Base-by-base conservation (phyloP, 2,329 filamentous ascomycete genomes). In the Dactylellina leptospora region DNA sequence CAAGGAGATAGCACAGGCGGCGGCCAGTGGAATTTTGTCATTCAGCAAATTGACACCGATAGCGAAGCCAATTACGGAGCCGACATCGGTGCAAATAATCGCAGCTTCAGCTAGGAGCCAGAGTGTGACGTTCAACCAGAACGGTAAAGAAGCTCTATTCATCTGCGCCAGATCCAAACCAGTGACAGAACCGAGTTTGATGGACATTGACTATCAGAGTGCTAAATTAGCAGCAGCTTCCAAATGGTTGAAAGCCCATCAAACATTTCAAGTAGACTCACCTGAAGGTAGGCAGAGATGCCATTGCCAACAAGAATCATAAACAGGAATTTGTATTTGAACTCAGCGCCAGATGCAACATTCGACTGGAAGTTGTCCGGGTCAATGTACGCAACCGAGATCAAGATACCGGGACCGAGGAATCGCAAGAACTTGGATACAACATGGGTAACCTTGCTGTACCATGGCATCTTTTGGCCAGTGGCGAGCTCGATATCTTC, bases 1-100 rank as follows among this genome's bases (percentile, higher is more conserved):
- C 28, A 86, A 79, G 1, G 84, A 85, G 60, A 86, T 83, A n/a
- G 83, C 83, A 77, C 84, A 86, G 30, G 84, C 84, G 23, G 83
- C 84, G 13, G 85, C 82, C 2, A 86, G 78, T 25, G 84, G 84
- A 10, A 86, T 80, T 10, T 85, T 81, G 3, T 66, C 48, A 25
- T 84, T 76, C 6, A 86, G 80, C 6, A 86, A 79, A 72, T 86
- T 85, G 42, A 86, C 78, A 20, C 84, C 83, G 74, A 86, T 86
- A 6, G 84, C 84, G 6, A 83, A 84, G 42, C 84, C 84, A 74
- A 86, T 82, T 55, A 86, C 84, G 82, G 82, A 73, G 63, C 88
- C 88, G 74, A 90, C 86, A 77, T 90, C 88, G 0, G 88, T 90
- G 0, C 88, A 88, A 58, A 90, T 86, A 64, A 90, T 90, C 70